Conservation (phyloP, 805 yeast species). For the Cyberlindnera maclurae region DNA sequence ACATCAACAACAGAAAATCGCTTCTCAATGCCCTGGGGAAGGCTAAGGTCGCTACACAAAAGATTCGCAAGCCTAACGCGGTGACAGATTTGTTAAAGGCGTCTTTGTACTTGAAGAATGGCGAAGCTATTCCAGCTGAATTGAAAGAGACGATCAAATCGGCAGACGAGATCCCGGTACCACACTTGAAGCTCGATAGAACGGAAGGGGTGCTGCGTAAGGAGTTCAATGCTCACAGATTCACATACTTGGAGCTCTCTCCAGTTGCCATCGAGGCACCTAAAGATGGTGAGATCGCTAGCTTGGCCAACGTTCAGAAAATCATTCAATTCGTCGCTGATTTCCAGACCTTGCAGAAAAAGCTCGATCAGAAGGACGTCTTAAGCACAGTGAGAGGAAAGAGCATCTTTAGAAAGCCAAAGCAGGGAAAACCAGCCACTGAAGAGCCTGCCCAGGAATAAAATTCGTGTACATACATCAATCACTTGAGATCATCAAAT, state of each 20-base stretch:
- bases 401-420: conserved; percentile 11
- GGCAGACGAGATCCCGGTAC: conserved; percentile 4
- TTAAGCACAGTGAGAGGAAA: conserved; percentile 2
- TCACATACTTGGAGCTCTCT: conserved; percentile 17
- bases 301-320: conserved; percentile 1
- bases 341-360: conserved; percentile 8
- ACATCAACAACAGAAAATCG: conserved; percentile 18
- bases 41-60: conserved; percentile 9
- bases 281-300: conserved; percentile 8
- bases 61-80: conserved; percentile 5
- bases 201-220: conserved; percentile 8
- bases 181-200: conserved; percentile 6
- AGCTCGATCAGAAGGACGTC: conserved; percentile 6
- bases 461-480: conserved; percentile 1
- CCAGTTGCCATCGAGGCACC: conserved; percentile 17
- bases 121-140: conserved; percentile 9
- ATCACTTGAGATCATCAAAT: too few species aligned
- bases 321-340: conserved; percentile 6
- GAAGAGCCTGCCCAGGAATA: conserved; percentile 2
- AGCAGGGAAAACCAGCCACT: neutral
- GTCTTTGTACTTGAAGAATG: conserved; percentile 11
- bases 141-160: conserved; percentile 4
- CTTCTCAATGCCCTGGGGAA: conserved; percentile 9
- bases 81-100: conserved; percentile 16
- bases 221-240: conserved; percentile 11